Base-by-base conservation (phyloP, 2,329 filamentous ascomycete species). In the Colletotrichum orchidophilum region DNA sequence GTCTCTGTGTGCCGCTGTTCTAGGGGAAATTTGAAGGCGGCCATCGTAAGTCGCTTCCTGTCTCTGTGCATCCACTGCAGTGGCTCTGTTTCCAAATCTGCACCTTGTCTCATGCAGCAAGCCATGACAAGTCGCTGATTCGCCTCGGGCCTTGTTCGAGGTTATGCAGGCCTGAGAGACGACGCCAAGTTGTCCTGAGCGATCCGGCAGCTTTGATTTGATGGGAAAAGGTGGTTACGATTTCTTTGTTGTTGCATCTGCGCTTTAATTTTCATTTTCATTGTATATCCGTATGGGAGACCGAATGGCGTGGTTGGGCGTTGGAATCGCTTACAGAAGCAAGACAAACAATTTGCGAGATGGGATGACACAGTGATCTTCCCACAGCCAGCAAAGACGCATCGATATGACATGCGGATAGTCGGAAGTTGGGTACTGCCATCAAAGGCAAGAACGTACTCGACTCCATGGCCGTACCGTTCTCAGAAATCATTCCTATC, bases 61-160 rank as follows among this genome's bases (percentile, higher is more conserved):
- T 39, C 42, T 39, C n/a, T 27, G 29, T 66, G 53, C 35, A 70
- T 24, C 50, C 31, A 29, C 35, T 46, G 57, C 39, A 68, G 68
- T 58, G 39, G 57, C 11, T 67, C 57, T 35, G 69, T 71, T 71
- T 71, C 69, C 60, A 46, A 71, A 63, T 68, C 58, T 69, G 69
- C 60, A 58, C 53, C 64, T 49, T 31, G 64, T 59, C 53, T 53
- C 35, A 69, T 72, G 70, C 70, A 70, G 50, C 46, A 54, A 66
- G 66, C 66, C 60, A 50, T 57, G 31, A 42, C 31, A 29, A 60
- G 29, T 33, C 39, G 46, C 55, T 70, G 70, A 70, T 66, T 65
- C 61, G 70, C 29, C 27, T 33, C 24, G 5, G 46, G 46, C 53
- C 55, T 64, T n/a, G 35, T 50, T 21, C 46, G 26, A 54, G 54